A percentile compares a stretch with the other conserved stretches of the same genome.
Evolutionary conservation across 805 yeast genomes (phyloP).

Genomic region (Pachysolen tannophilus): DNA sequence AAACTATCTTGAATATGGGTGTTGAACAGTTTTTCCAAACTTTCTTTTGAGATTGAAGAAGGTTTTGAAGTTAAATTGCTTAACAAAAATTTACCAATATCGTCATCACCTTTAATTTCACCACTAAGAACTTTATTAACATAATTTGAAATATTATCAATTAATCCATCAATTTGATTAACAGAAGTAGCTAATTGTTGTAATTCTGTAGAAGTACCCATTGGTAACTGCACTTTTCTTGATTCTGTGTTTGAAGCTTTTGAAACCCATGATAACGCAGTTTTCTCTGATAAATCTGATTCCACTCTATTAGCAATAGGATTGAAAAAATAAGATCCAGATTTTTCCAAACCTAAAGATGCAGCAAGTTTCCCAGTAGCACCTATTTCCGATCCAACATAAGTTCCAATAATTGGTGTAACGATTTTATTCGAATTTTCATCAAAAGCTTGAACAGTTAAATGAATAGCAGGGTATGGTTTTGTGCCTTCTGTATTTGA

Average conservation of each 20-base stretch:
- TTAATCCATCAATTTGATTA: slow-evolving; percentile 33
- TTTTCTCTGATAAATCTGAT: slow-evolving; percentile 47
- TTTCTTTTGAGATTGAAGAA: slow-evolving; percentile 39
- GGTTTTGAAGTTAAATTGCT: slow-evolving; percentile 47
- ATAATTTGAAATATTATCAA: slow-evolving; percentile 42
- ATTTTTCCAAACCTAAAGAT: slow-evolving; percentile 29
- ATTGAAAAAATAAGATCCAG: slow-evolving; percentile 54
- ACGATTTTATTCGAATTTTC: slow-evolving; percentile 35
- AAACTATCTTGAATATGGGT: slow-evolving; percentile 73
- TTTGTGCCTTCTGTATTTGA: slow-evolving; percentile 57
- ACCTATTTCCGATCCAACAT: slow-evolving; percentile 72
- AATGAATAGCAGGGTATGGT: slow-evolving; percentile 73
- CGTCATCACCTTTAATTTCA: slow-evolving; percentile 40
- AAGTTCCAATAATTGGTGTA: slow-evolving; percentile 56
- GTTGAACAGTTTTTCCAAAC: slow-evolving; percentile 53
- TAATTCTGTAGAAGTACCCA: slow-evolving; percentile 32
- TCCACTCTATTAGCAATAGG: slow-evolving; percentile 64
- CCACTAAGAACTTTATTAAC: slow-evolving; percentile 34
- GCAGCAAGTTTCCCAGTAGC: slow-evolving; percentile 31
- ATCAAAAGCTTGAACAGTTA: slow-evolving; percentile 58
- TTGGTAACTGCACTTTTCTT: slow-evolving; percentile 23
- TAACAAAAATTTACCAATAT: slow-evolving; percentile 60
- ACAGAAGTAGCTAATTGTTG: slow-evolving; percentile 39
- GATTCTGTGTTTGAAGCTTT: slow-evolving; percentile 26
- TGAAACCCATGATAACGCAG: slow-evolving; percentile 42